Percentiles rank a stretch among this genome's conserved stretches.
Conservation (phyloP, 768 basidiomycete species). For the Boletus pseudopeckii region DNA sequence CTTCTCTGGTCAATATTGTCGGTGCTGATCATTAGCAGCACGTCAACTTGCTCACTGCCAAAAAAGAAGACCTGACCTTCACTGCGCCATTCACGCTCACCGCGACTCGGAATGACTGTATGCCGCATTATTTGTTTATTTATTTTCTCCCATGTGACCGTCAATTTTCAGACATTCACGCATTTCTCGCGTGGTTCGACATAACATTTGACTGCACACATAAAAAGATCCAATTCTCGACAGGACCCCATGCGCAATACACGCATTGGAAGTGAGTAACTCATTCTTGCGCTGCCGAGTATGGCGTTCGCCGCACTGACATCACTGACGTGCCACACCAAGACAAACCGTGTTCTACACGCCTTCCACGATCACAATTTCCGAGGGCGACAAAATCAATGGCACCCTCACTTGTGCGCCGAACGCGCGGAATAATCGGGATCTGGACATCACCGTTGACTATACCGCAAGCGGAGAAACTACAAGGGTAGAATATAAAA, state of each 20-base stretch:
- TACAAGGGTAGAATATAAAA: conserved; percentile 66
- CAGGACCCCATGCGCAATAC: conserved; percentile 95
- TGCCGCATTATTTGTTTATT: conserved; percentile 25
- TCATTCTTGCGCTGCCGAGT: neutral
- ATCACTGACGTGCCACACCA: conserved; percentile 3
- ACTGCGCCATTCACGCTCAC: conserved; percentile 72
- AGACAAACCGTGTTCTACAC: conserved; percentile 99
- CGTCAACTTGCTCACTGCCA: conserved; percentile 86
- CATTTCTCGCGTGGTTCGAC: conserved; percentile 99
- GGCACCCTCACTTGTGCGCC: conserved; percentile 80
- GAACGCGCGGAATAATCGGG: conserved; percentile 90
- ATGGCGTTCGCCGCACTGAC: neutral
- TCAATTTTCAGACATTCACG: conserved; percentile 72
- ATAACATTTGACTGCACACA: conserved; percentile 93
- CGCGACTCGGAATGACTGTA: conserved; percentile 90
- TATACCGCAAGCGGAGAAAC: conserved; percentile 49
- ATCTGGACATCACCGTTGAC: conserved; percentile 84
- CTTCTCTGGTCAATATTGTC: neutral
- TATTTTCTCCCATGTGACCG: neutral
- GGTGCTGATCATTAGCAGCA: conserved; percentile 46
- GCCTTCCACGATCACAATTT: conserved; percentile 66
- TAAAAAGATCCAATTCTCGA: conserved; percentile 93
- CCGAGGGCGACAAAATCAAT: conserved; percentile 65
- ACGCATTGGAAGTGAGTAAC: conserved; percentile 90
- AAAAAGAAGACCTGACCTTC: conserved; percentile 94